A percentile compares a stretch with the other conserved stretches of the same genome.
phyloP scores from a whole-genome alignment of 495 filamentous ascomycete species.

The Xylaria venustula region DNA sequence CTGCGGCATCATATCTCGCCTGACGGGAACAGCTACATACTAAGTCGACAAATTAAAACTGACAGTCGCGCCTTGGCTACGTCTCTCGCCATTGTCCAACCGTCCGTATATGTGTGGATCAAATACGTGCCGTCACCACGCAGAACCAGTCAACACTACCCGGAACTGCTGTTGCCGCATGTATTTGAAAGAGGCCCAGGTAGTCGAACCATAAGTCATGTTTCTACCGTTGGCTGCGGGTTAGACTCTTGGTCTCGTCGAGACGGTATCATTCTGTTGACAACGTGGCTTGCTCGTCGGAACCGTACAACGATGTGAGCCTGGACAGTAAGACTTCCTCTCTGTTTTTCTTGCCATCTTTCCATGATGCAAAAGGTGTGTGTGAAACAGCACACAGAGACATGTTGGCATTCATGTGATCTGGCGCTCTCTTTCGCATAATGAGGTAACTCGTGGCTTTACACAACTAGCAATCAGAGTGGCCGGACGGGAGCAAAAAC shows the following conservation, averaged over 20 bases:
- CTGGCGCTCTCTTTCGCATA: conserved; percentile 11
- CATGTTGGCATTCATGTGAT: conserved; percentile 18
- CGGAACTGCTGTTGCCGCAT: background rate
- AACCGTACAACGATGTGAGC: conserved; percentile 10
- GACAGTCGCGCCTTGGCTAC: conserved; percentile 6
- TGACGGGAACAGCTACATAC: background rate
- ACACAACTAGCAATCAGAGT: background rate
- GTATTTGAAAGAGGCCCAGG: conserved; percentile 1
- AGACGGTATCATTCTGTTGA: conserved; percentile 24
- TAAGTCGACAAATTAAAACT: conserved; percentile 1
- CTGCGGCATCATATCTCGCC: background rate
- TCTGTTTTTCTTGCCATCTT: background rate
- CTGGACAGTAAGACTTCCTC: background rate
- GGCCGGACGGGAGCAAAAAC: conserved; percentile 4
- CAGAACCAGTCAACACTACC: conserved; percentile 3
- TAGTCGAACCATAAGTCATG: conserved; percentile 13
- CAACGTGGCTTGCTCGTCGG: conserved; percentile 35
- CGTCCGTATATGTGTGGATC: conserved; percentile 7
- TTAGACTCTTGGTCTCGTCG: conserved; percentile 23
- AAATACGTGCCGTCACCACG: background rate
- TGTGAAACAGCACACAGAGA: conserved; percentile 17
- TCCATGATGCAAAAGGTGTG: background rate
- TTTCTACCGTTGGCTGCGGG: conserved; percentile 27
- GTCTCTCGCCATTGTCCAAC: background rate
- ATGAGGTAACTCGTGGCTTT: conserved; percentile 11